Conservation (phyloP, 2,329 filamentous ascomycete species). For the Exophiala bonariae region DNA sequence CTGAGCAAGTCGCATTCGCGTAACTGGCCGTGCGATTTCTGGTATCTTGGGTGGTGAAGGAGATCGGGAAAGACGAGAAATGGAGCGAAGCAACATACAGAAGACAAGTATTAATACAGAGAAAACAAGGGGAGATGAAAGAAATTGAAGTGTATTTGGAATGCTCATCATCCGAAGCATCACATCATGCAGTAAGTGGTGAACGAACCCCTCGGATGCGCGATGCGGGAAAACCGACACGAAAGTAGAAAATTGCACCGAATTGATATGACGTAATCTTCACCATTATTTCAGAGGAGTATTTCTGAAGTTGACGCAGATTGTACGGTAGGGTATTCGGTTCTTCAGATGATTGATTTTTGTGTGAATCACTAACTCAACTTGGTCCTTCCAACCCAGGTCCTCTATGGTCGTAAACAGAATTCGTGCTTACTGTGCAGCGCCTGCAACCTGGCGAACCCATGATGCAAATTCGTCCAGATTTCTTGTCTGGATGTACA, state of each 20-base stretch:
- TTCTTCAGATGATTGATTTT: too few relatives aligned
- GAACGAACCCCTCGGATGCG: too few relatives aligned
- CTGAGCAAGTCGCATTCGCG: slow-evolving; percentile 41
- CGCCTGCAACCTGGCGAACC: slow-evolving; percentile 1
- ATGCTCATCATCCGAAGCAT: background rate
- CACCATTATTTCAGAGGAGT: too few relatives aligned
- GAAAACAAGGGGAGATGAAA: background rate
- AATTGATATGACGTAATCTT: too few relatives aligned
- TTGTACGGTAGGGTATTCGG: too few relatives aligned
- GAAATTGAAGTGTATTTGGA: background rate
- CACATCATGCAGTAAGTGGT: too few relatives aligned
- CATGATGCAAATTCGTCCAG: slow-evolving; percentile 18
- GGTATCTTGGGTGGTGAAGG: background rate
- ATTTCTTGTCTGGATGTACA: slow-evolving; percentile 25
- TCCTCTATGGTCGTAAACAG: too few relatives aligned
- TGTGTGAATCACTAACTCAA: too few relatives aligned
- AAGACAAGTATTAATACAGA: slow-evolving; percentile 9
- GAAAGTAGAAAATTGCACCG: too few relatives aligned
- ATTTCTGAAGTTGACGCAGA: too few relatives aligned
- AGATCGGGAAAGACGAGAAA: slow-evolving; percentile 10
- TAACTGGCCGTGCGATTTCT: slow-evolving; percentile 3
- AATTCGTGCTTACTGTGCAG: background rate
- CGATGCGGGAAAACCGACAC: too few relatives aligned
- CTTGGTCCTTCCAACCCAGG: too few relatives aligned
- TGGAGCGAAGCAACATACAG: slow-evolving; percentile 19